phyloP scores from a whole-genome alignment of 2,329 filamentous ascomycete genomes.

The Hypoxylon sp. region DNA sequence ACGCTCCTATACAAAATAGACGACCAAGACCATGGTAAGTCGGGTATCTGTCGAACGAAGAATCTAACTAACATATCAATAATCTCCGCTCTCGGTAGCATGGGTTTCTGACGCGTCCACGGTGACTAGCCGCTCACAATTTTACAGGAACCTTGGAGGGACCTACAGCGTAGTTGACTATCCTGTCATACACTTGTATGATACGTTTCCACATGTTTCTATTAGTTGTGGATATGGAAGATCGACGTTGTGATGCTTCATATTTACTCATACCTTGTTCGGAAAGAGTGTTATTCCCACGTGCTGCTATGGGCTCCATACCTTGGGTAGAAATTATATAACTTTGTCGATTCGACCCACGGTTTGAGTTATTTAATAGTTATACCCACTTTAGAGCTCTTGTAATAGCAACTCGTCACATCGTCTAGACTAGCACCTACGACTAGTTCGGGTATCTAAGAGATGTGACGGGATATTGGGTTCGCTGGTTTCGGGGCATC shows the following conservation, averaged over 20 bases:
- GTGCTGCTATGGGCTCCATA: background rate
- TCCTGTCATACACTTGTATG: background rate
- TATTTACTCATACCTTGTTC: background rate
- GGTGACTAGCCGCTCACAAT: background rate
- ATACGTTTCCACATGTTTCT: background rate
- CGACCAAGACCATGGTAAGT: background rate
- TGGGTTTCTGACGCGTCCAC: too few species aligned
- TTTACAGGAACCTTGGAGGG: background rate
- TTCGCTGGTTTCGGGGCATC: background rate
- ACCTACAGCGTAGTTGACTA: too few species aligned
- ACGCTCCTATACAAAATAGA: background rate
- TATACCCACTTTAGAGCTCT: background rate
- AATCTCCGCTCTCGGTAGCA: background rate
- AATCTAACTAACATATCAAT: background rate
- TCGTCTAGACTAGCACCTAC: background rate
- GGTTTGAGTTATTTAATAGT: background rate
- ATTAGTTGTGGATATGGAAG: background rate
- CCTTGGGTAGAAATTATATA: too few species aligned
- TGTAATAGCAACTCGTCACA: background rate
- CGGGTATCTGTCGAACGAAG: background rate
- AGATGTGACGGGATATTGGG: background rate
- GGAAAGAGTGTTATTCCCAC: background rate
- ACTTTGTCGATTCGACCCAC: background rate
- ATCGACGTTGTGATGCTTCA: background rate
- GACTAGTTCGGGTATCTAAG: background rate